Base-by-base conservation (phyloP, 2,329 filamentous ascomycete species). In the Colletotrichum tropicale region DNA sequence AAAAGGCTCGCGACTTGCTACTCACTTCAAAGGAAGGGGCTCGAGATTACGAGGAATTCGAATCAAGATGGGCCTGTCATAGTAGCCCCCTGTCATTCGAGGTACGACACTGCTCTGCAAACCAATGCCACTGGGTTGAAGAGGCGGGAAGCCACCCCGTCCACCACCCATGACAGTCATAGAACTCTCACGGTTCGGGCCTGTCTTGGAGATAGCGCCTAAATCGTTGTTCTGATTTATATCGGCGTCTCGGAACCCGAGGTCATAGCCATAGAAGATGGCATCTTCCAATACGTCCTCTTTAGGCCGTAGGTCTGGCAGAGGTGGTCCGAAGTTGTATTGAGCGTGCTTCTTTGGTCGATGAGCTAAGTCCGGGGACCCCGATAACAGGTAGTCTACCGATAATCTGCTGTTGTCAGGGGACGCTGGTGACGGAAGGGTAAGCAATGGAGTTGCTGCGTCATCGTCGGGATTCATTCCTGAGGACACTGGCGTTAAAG, bases 171-270 rank as follows among this genome's bases (percentile, higher is more conserved):
- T 28, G 16, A 52, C 24, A 16, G 8, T 13, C 4, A 36, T n/a
- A 38, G 15, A 38, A 36, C 24, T 16, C 28, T 10, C 16, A 26
- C 8, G 18, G 21, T 15, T 36, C 24, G 28, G 12, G 12, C 7
- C 21, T 5, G 34, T 72, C 83, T 83, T 61, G 83, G 89, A 89
- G 52, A 96, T 92, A 18, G 94, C 94, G 66, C 90, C 90, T 34
- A 86, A 84, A 78, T 96, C 94, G 80, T 95, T 91, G 79, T 96
- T 96, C 66, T 89, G 90, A 32, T 91, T 91, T 2, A 94, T 85
- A 79, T 96, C 94, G 24, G 91, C 85, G 83, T 96, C 94, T 12
- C 89, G 89, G 76, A 92, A 87, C 1, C 94, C 95, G 71, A 91
- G 88, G 80, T 96, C 95, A 75, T 94, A 90, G 8, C 95, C 94